phyloP scores from a whole-genome alignment of 768 basidiomycete species.

The Leucocoprinus sp. region DNA sequence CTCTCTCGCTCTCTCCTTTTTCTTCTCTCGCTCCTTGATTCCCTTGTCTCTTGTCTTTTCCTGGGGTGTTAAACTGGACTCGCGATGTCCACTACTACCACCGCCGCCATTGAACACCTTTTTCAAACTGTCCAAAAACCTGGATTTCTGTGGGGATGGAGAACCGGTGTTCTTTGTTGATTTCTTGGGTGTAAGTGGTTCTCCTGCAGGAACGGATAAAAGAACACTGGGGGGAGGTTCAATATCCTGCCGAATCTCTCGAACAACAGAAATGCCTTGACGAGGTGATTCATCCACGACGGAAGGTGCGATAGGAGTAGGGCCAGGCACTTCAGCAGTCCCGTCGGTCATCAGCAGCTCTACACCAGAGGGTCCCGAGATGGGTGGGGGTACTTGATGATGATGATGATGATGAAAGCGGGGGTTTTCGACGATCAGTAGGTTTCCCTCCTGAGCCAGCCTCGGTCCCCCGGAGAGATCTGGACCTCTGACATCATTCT shows the following conservation, averaged over 20 bases:
- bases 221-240: not conserved
- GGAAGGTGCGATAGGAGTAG: not conserved
- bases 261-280: not conserved
- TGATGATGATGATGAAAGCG: no score
- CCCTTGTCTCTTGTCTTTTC: conserved; percentile 8
- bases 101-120: conserved; percentile 39
- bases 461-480: conserved; percentile 29
- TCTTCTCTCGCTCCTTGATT: not conserved
- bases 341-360: not conserved
- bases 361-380: not conserved
- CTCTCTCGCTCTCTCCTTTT: conserved; percentile 2
- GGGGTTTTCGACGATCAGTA: conserved; percentile 49
- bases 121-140: conserved; percentile 39
- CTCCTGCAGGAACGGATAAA: not conserved
- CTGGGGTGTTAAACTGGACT: not conserved
- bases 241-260: not conserved
- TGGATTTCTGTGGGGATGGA: conserved; percentile 15
- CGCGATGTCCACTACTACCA: conserved; percentile 9
- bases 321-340: not conserved
- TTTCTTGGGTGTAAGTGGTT: conserved; percentile 4
- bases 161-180: not conserved
- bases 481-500: conserved; percentile 16
- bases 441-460: conserved; percentile 20
- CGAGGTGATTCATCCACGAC: not conserved
- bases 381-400: conserved; percentile 11